Conservation (phyloP, 2,329 filamentous ascomycete genomes). For the Clarireedia paspali region DNA sequence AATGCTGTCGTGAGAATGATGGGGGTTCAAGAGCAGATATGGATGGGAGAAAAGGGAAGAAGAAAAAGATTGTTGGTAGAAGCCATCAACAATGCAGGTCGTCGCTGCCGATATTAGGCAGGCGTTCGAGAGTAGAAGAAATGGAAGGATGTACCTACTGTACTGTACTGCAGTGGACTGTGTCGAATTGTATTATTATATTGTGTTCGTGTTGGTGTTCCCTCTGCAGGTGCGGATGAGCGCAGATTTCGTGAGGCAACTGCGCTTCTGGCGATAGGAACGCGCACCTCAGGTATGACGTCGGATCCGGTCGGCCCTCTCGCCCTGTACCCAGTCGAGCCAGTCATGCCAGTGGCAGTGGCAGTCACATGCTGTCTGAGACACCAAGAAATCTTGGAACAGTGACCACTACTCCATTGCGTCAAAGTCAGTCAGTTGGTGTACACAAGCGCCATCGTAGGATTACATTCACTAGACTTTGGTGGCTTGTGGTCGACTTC, state of each 20-base stretch:
- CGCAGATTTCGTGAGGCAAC: no score
- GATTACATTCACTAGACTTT: no score
- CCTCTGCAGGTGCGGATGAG: not conserved
- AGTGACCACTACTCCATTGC: no score
- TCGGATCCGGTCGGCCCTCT: not conserved
- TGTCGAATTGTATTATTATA: not conserved
- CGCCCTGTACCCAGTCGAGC: not conserved
- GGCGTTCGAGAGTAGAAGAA: not conserved
- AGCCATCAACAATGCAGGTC: slow-evolving; percentile 5
- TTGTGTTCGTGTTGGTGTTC: not conserved
- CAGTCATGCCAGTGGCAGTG: not conserved
- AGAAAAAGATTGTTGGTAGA: not conserved
- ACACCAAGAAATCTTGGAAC: no score
- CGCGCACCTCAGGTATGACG: not conserved
- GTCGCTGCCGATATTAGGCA: slow-evolving; percentile 7
- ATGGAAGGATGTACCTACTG: slow-evolving; percentile 6
- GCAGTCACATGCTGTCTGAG: not conserved
- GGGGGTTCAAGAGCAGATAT: not conserved
- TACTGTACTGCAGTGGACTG: not conserved
- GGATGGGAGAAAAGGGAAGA: not conserved
- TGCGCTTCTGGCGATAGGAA: no score
- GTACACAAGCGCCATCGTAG: no score
- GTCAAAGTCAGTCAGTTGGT: no score
- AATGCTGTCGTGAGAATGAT: slow-evolving; percentile 4
- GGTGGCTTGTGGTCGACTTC: no score